Base-by-base conservation (phyloP, 2,329 filamentous ascomycete species). In the Bipolaris victoriae region DNA sequence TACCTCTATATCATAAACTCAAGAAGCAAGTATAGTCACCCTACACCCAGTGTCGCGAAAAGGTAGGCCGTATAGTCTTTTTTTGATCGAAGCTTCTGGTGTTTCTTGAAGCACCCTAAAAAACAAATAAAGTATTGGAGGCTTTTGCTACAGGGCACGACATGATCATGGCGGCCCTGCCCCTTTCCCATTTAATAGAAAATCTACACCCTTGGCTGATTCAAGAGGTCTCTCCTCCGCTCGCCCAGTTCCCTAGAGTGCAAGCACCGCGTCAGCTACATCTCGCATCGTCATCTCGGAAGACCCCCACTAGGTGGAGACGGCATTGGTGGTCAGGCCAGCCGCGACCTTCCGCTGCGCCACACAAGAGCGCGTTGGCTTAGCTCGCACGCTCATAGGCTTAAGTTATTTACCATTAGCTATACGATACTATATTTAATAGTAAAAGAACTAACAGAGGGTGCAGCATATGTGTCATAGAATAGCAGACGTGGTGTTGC, bases 271-370 rank as follows among this genome's bases (percentile, higher is more conserved):
- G 49, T 51, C 49, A 51, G 49, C 49, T 24, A 18, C 9, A 13
- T 13, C 40, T 51, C 49, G 15, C 49, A 44, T 44, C 49, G 20
- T 51, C 49, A 51, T 51, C 49, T 51, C 49, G 49, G 49, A 51
- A 22, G 26, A n/a, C 20, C 46, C 49, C 49, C 49, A 51, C 49
- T 35, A 20, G 22, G 46, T 36, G 46, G 33, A 22, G 15, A 24
- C 22, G 20, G 31, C 20, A 22, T 9, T 51, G 49, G 49, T 51
- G 49, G 31, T 51, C 7, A 51, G 49, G 49, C 49, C 39, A 44
- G 39, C 49, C 49, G 49, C 24, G 49, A 26, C 49, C 40, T 44
- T 44, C 39, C 40, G 49, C 49, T 51, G 49, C 49, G 49, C 49
- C 49, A 44, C 33, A 31, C 6, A n/a, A 15, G 18, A 15, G 35